phyloP scores from a whole-genome alignment of 2,329 filamentous ascomycete species.

The Trichoderma brevicompactum region DNA sequence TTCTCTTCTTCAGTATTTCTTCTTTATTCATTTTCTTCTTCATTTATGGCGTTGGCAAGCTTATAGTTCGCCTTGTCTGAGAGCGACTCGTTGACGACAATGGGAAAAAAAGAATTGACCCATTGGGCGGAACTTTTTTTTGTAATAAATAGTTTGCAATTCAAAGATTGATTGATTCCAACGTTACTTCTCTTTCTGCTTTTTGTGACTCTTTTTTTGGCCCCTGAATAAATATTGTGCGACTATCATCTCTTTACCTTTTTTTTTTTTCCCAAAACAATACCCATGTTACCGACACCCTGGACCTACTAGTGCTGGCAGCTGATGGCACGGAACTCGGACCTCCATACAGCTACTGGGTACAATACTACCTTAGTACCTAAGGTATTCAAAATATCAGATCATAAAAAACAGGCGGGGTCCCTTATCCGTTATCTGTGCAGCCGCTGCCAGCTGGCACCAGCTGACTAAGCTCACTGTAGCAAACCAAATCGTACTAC shows the following conservation, averaged over 20 bases:
- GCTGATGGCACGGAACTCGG: no score
- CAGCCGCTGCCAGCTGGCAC: not conserved
- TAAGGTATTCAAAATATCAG: not conserved
- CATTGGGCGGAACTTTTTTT: not conserved
- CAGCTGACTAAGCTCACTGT: slow-evolving; percentile 8
- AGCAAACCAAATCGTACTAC: not conserved
- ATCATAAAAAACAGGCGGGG: slow-evolving; percentile 1
- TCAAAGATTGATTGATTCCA: not conserved
- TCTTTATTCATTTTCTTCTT: not conserved
- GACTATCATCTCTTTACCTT: no score
- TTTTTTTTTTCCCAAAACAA: no score
- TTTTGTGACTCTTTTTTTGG: not conserved
- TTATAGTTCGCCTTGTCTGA: not conserved
- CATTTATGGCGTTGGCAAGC: slow-evolving; percentile 5
- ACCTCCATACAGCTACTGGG: no score
- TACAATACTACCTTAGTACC: no score
- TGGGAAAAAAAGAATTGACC: not conserved
- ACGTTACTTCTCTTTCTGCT: not conserved
- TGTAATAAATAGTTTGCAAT: slow-evolving; percentile 18
- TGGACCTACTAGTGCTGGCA: no score
- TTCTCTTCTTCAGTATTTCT: not conserved
- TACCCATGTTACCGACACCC: no score
- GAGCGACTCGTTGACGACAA: not conserved
- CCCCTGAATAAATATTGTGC: not conserved
- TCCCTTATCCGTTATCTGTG: slow-evolving; percentile 1